Conservation (phyloP, 2,329 filamentous ascomycete genomes). For the Dactylonectria estremocensis region DNA sequence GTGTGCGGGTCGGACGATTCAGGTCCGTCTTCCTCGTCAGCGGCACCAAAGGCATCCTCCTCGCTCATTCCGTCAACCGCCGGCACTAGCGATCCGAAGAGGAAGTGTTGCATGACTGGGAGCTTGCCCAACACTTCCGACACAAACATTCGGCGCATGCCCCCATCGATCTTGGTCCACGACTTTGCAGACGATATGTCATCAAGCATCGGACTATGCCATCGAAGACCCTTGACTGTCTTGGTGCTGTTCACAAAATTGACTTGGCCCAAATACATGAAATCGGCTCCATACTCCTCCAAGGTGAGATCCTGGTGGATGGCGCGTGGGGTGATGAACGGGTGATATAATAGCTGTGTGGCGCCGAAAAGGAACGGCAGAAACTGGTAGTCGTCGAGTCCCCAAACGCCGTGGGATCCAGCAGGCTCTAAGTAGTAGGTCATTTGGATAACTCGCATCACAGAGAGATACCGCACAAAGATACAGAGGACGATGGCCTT, state of each 20-base stretch:
- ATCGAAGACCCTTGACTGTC: slow-evolving; percentile 92
- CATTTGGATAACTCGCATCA: slow-evolving; percentile 91
- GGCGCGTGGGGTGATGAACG: slow-evolving; percentile 81
- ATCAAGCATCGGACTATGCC: slow-evolving; percentile 98
- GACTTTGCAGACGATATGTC: slow-evolving; percentile 93
- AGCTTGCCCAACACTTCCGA: slow-evolving; percentile 93
- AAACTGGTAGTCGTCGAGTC: slow-evolving; percentile 97
- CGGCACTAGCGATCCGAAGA: slow-evolving; percentile 90
- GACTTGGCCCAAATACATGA: slow-evolving; percentile 93
- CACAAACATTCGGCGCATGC: slow-evolving; percentile 97
- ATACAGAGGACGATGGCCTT: slow-evolving; percentile 81
- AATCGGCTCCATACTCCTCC: slow-evolving; percentile 88
- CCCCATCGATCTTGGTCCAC: slow-evolving; percentile 93
- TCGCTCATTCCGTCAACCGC: slow-evolving; percentile 86
- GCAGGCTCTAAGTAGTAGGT: slow-evolving; percentile 98
- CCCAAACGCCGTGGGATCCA: slow-evolving; percentile 98
- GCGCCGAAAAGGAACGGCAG: slow-evolving; percentile 96
- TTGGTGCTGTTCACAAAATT: slow-evolving; percentile 96
- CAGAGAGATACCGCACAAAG: slow-evolving; percentile 84
- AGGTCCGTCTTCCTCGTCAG: slow-evolving; percentile 69
- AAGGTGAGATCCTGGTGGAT: slow-evolving; percentile 92
- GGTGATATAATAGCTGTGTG: slow-evolving; percentile 89
- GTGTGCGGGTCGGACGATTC: slow-evolving; percentile 74
- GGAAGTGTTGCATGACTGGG: slow-evolving; percentile 98
- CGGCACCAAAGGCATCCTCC: slow-evolving; percentile 65